Evolutionary conservation across 2,329 filamentous ascomycete genomes (phyloP).

Genomic region (Allantophomopsis lycopodina): DNA sequence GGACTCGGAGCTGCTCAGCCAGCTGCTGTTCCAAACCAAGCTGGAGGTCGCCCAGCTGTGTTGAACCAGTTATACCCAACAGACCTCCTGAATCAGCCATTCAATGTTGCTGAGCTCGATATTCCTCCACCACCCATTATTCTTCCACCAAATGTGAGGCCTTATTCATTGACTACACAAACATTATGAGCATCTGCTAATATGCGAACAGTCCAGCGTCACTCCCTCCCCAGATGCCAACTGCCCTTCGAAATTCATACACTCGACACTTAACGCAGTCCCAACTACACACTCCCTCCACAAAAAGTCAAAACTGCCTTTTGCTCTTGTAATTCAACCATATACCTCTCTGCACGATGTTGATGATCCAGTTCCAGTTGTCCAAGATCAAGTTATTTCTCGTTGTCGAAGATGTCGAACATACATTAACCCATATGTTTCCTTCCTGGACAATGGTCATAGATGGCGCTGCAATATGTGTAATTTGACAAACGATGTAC

Average conservation of each 20-base stretch:
- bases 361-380: constrained; percentile 80
- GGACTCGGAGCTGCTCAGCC: constrained; percentile 39
- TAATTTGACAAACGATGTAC: constrained; percentile 95
- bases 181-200: constrained; percentile 22
- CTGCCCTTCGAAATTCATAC: constrained; percentile 85
- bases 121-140: constrained; percentile 83
- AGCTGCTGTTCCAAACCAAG: constrained; percentile 30
- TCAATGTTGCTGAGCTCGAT: constrained; percentile 87
- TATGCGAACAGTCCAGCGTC: constrained; percentile 55
- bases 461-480: constrained; percentile 99
- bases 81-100: constrained; percentile 82
- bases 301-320: constrained; percentile 93
- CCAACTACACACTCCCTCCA: constrained; percentile 85
- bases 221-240: constrained; percentile 86
- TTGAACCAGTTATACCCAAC: constrained; percentile 88
- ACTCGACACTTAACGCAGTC: constrained; percentile 87
- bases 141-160: constrained; percentile 77
- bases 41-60: constrained; percentile 31
- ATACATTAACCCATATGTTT: constrained; percentile 96
- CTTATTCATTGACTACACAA: not conserved
- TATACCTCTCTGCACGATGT: constrained; percentile 87
- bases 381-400: constrained; percentile 94
- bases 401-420: constrained; percentile 90
- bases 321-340: constrained; percentile 90
- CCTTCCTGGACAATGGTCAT: constrained; percentile 92